Conservation (phyloP, 345 rosid genomes). For the Gossypium sturtianum region DNA sequence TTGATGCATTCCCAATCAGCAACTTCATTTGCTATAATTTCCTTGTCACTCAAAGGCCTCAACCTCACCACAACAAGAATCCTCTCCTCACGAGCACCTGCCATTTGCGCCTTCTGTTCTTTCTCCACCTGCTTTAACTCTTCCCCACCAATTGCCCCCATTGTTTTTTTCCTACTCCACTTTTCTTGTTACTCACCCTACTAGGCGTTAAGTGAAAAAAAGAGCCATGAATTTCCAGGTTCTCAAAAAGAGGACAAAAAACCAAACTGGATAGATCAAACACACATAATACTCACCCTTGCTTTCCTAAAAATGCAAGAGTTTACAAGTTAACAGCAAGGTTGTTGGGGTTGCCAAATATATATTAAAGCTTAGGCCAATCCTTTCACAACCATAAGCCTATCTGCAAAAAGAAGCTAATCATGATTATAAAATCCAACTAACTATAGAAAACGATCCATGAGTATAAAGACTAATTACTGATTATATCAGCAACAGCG, state of each 20-base stretch:
- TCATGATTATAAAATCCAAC: slow-evolving; percentile 36
- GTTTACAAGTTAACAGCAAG: slow-evolving; percentile 34
- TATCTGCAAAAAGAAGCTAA: slow-evolving; percentile 43
- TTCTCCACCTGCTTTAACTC: slow-evolving; percentile 68
- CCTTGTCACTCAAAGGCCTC: slow-evolving; percentile 92
- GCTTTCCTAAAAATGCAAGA: slow-evolving; percentile 33
- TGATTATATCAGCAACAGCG: slow-evolving; percentile 35
- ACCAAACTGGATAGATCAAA: slow-evolving; percentile 16
- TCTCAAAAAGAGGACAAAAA: slow-evolving; percentile 16
- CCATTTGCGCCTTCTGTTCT: slow-evolving; percentile 66
- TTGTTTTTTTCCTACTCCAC: slow-evolving; percentile 21
- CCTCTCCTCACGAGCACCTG: slow-evolving; percentile 65
- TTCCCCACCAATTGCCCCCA: slow-evolving; percentile 82
- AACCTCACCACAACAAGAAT: slow-evolving; percentile 86
- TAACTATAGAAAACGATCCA: slow-evolving; percentile 39
- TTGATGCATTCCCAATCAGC: slow-evolving; percentile 99
- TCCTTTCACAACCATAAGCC: slow-evolving; percentile 18
- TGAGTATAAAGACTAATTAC: slow-evolving; percentile 24
- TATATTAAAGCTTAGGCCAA: slow-evolving; percentile 16
- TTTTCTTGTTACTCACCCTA: slow-evolving; percentile 22
- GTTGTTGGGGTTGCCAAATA: slow-evolving; percentile 35
- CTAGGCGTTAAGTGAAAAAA: slow-evolving; percentile 15
- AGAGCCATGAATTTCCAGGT: slow-evolving; percentile 22
- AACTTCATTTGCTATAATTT: slow-evolving; percentile 60
- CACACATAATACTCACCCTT: slow-evolving; percentile 15